Percentiles rank a stretch among this genome's conserved stretches.
Conservation (phyloP, 805 yeast genomes). For the Wickerhamomyces canadensis region DNA sequence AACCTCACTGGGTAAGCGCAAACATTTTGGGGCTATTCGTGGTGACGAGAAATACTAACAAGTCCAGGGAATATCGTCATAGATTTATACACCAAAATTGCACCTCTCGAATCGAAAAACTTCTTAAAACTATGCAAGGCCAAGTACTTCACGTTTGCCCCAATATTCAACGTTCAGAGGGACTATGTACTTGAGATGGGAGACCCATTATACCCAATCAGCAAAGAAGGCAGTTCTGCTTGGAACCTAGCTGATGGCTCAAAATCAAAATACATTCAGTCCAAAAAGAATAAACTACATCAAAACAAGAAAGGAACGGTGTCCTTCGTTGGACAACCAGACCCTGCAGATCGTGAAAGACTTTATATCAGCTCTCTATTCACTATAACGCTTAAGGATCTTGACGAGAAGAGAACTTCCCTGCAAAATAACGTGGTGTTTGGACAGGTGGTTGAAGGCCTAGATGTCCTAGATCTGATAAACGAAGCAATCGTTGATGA, state of each 20-base stretch:
- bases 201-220: slow-evolving; percentile 39
- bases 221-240: slow-evolving; percentile 26
- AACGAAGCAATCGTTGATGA: slow-evolving; percentile 36
- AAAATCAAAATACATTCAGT: slow-evolving; percentile 12
- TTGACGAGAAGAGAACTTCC: slow-evolving; percentile 12
- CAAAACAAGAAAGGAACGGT: slow-evolving; percentile 32
- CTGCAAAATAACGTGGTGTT: slow-evolving; percentile 28
- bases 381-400: slow-evolving; percentile 30
- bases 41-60: no score
- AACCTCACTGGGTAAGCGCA: slow-evolving; percentile 30
- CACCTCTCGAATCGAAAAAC: slow-evolving; percentile 36
- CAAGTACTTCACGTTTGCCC: slow-evolving; percentile 46
- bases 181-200: slow-evolving; percentile 41
- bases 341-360: not conserved
- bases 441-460: slow-evolving; percentile 50
- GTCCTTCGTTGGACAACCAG: slow-evolving; percentile 19
- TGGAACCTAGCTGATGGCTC: slow-evolving; percentile 26
- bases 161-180: slow-evolving; percentile 39
- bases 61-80: slow-evolving; percentile 45
- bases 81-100: slow-evolving; percentile 34
- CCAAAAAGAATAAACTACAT: slow-evolving; percentile 18
- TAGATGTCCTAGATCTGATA: slow-evolving; percentile 38
- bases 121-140: slow-evolving; percentile 50
- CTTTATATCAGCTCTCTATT: slow-evolving; percentile 32
- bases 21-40: no score